Conservation (phyloP, 163 green algal species). For the Scenedesmus sp. region DNA sequence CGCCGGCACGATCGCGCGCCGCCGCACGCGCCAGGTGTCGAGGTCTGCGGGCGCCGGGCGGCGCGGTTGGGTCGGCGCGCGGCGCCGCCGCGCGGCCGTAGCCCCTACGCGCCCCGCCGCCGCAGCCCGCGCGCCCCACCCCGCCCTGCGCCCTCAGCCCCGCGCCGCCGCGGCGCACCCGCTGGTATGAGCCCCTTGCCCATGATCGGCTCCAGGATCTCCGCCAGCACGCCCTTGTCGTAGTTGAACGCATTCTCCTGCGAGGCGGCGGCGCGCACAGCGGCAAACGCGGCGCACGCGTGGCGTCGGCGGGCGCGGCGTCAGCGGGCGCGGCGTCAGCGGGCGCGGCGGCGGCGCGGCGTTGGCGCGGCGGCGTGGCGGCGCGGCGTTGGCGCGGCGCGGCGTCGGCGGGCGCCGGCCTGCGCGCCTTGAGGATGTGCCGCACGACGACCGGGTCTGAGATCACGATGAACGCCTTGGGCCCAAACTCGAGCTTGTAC, state of each 20-base stretch:
- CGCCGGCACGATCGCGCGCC: conserved; percentile 88
- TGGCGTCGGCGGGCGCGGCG: too few relatives aligned
- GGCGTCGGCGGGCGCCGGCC: too few relatives aligned
- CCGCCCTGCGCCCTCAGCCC: too few relatives aligned
- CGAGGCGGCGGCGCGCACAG: background rate
- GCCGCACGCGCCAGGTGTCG: conserved; percentile 91
- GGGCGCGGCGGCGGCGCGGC: too few relatives aligned
- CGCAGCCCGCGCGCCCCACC: too few relatives aligned
- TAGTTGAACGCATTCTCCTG: conserved; percentile 97
- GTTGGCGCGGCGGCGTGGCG: too few relatives aligned
- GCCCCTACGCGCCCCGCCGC: too few relatives aligned
- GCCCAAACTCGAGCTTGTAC: conserved; percentile 98
- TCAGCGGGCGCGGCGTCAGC: too few relatives aligned
- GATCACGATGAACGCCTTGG: conserved; percentile 98
- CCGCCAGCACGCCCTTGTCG: conserved; percentile 97
- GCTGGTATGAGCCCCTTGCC: conserved; percentile 92
- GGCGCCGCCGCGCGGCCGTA: too few relatives aligned
- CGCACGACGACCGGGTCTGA: conserved; percentile 94
- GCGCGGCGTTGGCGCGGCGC: too few relatives aligned
- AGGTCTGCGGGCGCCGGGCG: conserved; percentile 96
- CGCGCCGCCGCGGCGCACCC: too few relatives aligned
- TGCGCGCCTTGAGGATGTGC: conserved; percentile 86
- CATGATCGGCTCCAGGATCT: conserved; percentile 99
- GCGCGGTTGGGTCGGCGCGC: too few relatives aligned
- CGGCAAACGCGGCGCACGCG: background rate